These are phyloP conservation scores for Cocos nucifera DNA, from an alignment of 176 grass and related monocot species.

Conservation along the genomic window DNA sequence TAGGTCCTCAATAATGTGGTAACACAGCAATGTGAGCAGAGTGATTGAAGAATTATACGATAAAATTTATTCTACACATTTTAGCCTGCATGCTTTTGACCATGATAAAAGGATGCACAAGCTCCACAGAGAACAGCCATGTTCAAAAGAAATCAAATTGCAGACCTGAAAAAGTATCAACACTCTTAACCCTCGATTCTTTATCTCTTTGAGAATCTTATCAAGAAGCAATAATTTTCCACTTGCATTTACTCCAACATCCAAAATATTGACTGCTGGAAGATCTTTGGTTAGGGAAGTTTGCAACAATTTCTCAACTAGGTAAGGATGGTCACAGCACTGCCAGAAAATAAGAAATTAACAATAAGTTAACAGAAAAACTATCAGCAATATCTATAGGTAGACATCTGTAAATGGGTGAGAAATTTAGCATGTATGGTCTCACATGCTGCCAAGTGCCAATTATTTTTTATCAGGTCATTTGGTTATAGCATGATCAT, in stretches of 20 bases:
- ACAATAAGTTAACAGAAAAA: no score
- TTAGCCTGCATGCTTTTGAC: background rate
- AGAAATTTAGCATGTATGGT: no score
- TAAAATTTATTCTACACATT: no score
- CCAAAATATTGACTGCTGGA: conserved; percentile 47
- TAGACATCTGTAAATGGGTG: no score
- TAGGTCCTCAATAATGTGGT: no score
- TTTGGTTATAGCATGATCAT: no score
- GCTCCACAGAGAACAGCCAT: background rate
- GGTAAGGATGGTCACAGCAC: conserved; percentile 96
- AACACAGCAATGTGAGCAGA: no score
- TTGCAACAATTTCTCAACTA: conserved; percentile 70
- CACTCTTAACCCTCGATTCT: conserved; percentile 38
- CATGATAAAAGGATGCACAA: background rate
- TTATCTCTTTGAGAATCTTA: conserved; percentile 63
- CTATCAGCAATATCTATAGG: no score
- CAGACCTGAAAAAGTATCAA: conserved; percentile 80
- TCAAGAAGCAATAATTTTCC: conserved; percentile 87
- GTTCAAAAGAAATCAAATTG: background rate
- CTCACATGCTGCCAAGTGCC: no score
- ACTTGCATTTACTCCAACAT: conserved; percentile 76
- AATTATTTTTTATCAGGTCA: no score
- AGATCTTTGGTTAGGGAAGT: conserved; percentile 43
- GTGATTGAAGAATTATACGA: no score
- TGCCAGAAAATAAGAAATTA: conserved; percentile 27